Percentiles rank a stretch among this genome's conserved stretches.
These are phyloP conservation scores for Coniochaeta sp. DNA, from an alignment of 2,329 filamentous ascomycete species.

Conservation along the genomic window DNA sequence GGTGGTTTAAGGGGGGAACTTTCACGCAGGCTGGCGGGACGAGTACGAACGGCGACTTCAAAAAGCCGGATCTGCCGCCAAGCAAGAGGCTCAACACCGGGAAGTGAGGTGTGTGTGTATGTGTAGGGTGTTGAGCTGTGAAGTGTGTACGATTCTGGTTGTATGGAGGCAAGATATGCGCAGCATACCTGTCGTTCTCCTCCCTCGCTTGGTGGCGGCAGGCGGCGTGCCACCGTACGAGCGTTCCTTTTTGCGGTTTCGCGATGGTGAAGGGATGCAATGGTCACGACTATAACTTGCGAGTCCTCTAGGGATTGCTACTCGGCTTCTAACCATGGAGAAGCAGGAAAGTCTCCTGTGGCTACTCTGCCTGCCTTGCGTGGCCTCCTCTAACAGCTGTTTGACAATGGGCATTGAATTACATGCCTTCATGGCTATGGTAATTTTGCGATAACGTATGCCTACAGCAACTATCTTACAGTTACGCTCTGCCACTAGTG, in stretches of 20 bases:
- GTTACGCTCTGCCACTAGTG: no score
- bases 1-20: constrained; percentile 95
- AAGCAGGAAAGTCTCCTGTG: no score
- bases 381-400: no score
- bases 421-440: not conserved
- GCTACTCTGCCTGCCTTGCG: no score
- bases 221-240: no score
- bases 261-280: not conserved
- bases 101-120: constrained; percentile 19
- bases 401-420: not conserved
- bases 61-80: constrained; percentile 67
- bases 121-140: constrained; percentile 7
- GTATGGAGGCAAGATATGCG: not conserved
- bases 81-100: constrained; percentile 67
- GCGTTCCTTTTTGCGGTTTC: no score
- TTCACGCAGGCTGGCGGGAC: constrained; percentile 75
- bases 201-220: no score
- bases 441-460: no score
- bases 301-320: no score
- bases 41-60: constrained; percentile 54
- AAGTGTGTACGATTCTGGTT: not conserved
- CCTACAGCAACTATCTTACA: no score
- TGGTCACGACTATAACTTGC: not conserved
- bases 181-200: no score
- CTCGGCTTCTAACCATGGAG: no score